These are phyloP conservation scores for Melanomma pulvis-pyrius DNA, from an alignment of 495 filamentous ascomycete genomes.

Conservation along the genomic window DNA sequence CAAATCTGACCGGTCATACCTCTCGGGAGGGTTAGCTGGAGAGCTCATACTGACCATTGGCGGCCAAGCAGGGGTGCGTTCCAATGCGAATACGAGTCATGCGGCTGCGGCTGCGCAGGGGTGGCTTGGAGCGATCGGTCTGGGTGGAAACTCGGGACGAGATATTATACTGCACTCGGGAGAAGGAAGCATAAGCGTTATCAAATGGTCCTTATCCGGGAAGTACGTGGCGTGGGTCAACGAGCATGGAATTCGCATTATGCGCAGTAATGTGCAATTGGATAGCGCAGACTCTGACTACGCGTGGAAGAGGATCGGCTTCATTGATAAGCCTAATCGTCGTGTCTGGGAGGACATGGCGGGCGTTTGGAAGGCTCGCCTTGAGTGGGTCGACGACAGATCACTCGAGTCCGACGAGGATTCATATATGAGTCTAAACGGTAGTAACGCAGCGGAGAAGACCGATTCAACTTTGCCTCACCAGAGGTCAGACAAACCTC, in stretches of 20 bases:
- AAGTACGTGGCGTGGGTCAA: conserved; percentile 93
- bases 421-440: conserved; percentile 51
- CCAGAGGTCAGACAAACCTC: conserved; percentile 11
- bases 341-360: conserved; percentile 93
- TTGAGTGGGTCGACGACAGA: conserved; percentile 89
- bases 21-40: conserved; percentile 89
- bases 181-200: conserved; percentile 85
- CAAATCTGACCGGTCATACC: conserved; percentile 79
- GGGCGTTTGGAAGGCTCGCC: conserved; percentile 84
- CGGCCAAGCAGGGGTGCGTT: conserved; percentile 73
- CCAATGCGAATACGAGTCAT: conserved; percentile 77
- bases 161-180: conserved; percentile 89
- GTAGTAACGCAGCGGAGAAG: conserved; percentile 37
- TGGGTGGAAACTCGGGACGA: conserved; percentile 76
- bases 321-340: conserved; percentile 79
- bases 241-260: conserved; percentile 95
- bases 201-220: conserved; percentile 90
- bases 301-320: conserved; percentile 94
- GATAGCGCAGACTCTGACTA: conserved; percentile 75
- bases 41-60: conserved; percentile 87
- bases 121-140: conserved; percentile 84
- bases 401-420: conserved; percentile 65
- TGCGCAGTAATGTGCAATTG: conserved; percentile 84
- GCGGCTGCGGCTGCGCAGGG: conserved; percentile 82
- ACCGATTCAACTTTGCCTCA: conserved; percentile 32